Base-by-base conservation (phyloP, 2,329 filamentous ascomycete species). In the Xylariomycetidae sp. region DNA sequence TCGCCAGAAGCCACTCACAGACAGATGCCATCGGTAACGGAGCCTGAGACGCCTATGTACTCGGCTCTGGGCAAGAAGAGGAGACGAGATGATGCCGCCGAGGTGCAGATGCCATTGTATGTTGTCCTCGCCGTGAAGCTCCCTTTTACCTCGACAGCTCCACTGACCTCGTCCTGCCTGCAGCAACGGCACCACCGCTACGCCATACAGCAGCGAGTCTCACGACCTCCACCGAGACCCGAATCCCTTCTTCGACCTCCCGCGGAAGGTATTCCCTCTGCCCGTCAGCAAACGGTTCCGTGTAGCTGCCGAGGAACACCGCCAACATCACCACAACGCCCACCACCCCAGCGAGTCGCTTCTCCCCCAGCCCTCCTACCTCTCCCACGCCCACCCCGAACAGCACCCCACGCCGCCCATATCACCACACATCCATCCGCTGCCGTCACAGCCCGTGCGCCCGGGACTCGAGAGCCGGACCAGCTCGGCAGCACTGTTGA, bases 11-110 rank as follows among this genome's bases (percentile, higher is more conserved):
- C 24, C 32, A 19, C 36, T 29, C 22, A 32, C 27, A 40, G 31
- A 25, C 19, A 35, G 26, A 64, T 64, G 60, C 60, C 60, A 34
- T 61, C 60, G 23, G 54, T 52, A 38, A 54, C 59, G 28, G 52
- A 57, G 19, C 34, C 43, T 25, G 52, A 57, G 37, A 39, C 43
- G 25, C 51, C 52, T 12, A 47, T 48, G 25, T 40, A 53, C 31
- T 48, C 51, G 28, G 39, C 54, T 23, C 45, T 48, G 38, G 59
- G 60, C 46, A 63, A 59, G 50, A 54, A 62, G 39, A 54, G 59
- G 35, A 57, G 60, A 38, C 44, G 48, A 19, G 60, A 61, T 16
- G 58, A 61, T 27, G 37, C 43, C 27, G 47, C 33, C 27, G 43
- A 51, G 28, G 33, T 41, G 17, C 51, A 56, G 29, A 28, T 43